Base-by-base conservation (phyloP, 257 asterid genomes). In the Paulownia fortunei region DNA sequence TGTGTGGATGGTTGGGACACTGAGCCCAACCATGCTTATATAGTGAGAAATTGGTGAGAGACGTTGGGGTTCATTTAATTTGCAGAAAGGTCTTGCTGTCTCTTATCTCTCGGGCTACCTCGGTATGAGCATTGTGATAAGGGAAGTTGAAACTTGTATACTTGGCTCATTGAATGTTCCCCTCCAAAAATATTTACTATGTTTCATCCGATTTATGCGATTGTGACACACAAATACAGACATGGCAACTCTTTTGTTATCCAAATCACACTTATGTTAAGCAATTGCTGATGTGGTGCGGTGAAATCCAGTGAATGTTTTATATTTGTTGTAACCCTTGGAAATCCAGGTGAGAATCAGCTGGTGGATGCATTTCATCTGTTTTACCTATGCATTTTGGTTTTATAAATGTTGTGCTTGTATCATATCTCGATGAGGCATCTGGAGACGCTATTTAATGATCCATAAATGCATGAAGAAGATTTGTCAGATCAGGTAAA, bases 71-170 rank as follows among this genome's bases (percentile, higher is more conserved):
- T 69, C 83, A 84, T 84, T 82, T 26, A 87, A 80, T 78, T 76
- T 67, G 27, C 75, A 32, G 58, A 63, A 73, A 74, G 51, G 67
- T 16, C 54, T 13, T 75, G 64, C 54, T 44, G 62, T 68, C 49
- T 27, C 27, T 21, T 23, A 16, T 12, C 42, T n/a, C 32, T 37
- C 11, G 6, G 23, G 67, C 30, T 77, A 74, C 89, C 91, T 91
- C 83, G 92, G 83, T 79, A 58, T 82, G 97, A 84, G 92, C 93
- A 85, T 78, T 85, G 72, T 74, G 86, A 88, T 82, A 81, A 84
- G 82, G 81, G 54, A 39, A 52, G 77, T 51, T 56, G 32, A 69
- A 34, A 10, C 39, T 39, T 71, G 64, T 46, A 55, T 55, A 6
- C n/a, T 27, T 51, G 32, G 67, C 41, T 47, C 63, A 58, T 77